phyloP scores from a whole-genome alignment of 106 monocot species.

The Acanthochlamys bracteata region DNA sequence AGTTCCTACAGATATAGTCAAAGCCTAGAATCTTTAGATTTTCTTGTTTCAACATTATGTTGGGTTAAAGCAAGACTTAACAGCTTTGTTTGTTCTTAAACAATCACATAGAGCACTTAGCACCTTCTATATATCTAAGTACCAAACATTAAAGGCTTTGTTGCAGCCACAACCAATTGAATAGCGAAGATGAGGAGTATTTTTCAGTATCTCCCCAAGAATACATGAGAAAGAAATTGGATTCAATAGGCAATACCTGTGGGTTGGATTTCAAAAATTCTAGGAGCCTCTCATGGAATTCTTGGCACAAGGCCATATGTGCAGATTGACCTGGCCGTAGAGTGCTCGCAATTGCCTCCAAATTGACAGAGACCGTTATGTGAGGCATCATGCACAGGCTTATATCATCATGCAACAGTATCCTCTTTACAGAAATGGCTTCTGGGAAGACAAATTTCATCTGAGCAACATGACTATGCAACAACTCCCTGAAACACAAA shows the following conservation, averaged over 20 bases:
- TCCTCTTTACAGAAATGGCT: slow-evolving; percentile 47
- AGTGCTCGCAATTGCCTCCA: slow-evolving; percentile 13
- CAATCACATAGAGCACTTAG: no score
- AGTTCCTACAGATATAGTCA: neutral
- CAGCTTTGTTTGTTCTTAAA: neutral
- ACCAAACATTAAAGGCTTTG: no score
- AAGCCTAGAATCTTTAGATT: neutral
- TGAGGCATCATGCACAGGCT: slow-evolving; percentile 57
- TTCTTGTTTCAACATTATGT: neutral
- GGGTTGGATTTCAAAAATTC: slow-evolving; percentile 27
- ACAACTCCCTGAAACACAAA: slow-evolving; percentile 39
- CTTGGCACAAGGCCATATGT: slow-evolving; percentile 25
- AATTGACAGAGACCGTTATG: slow-evolving; percentile 38
- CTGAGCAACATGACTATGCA: slow-evolving; percentile 50
- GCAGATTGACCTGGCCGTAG: slow-evolving; percentile 21
- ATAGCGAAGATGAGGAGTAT: no score
- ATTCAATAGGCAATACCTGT: slow-evolving; percentile 6
- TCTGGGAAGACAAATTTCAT: slow-evolving; percentile 63
- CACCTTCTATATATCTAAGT: no score
- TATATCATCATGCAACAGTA: slow-evolving; percentile 51
- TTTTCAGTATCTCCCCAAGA: neutral
- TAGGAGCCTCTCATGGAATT: slow-evolving; percentile 41
- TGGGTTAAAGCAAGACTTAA: neutral
- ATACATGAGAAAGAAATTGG: neutral
- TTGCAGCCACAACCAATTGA: no score